phyloP scores from a whole-genome alignment of 257 asterid species.

The Knoxia roxburghii region DNA sequence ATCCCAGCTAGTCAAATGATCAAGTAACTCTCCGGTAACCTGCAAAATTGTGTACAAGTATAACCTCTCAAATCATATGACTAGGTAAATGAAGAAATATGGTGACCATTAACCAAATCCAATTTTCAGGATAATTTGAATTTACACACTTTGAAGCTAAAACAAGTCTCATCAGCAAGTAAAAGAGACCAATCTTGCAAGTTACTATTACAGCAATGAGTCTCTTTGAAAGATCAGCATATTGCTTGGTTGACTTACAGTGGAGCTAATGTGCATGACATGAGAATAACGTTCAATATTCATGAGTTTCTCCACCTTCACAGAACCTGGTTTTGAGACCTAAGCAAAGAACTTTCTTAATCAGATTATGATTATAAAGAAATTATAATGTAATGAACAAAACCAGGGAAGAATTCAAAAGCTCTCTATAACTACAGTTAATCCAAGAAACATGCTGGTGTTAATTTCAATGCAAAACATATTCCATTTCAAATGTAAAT shows the following conservation, averaged over 20 bases:
- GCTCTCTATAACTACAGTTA: background rate
- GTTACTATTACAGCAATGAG: background rate
- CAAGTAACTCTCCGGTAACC: conserved; percentile 82
- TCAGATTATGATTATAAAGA: too few species aligned
- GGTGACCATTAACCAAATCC: conserved; percentile 5
- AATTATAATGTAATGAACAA: too few species aligned
- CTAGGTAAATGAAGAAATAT: background rate
- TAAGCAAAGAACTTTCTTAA: conserved; percentile 27
- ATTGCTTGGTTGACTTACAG: conserved; percentile 46
- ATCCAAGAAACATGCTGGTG: too few species aligned
- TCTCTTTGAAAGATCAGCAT: too few species aligned
- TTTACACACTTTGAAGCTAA: background rate
- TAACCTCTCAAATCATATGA: background rate
- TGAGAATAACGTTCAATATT: conserved; percentile 96
- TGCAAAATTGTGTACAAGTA: too few species aligned
- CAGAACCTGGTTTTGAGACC: conserved; percentile 94
- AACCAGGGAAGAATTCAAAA: background rate
- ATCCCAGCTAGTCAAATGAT: conserved; percentile 87
- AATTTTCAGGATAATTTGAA: background rate
- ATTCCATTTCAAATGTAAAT: too few species aligned
- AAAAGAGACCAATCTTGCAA: background rate
- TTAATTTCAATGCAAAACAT: too few species aligned
- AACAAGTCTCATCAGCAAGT: background rate
- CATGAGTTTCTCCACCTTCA: conserved; percentile 92
- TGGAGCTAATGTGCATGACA: conserved; percentile 99